Evolutionary conservation across 805 yeast genomes (phyloP).

Genomic region (Wickerhamiella qilinensis): DNA sequence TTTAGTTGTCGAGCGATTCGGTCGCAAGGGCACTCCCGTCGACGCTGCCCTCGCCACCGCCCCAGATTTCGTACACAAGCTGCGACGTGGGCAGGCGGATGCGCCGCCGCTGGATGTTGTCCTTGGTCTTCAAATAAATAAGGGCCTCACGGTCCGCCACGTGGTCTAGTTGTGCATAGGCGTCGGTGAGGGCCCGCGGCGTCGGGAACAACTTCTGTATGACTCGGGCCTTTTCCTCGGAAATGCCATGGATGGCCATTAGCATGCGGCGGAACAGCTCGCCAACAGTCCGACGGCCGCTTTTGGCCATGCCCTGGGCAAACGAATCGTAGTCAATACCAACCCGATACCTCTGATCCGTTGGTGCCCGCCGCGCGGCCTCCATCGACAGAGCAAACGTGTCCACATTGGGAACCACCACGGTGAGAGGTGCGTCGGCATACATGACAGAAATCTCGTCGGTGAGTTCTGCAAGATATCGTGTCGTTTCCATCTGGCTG

Average conservation of each 20-base stretch:
- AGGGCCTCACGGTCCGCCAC: slow-evolving; percentile 9
- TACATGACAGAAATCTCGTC: slow-evolving; percentile 28
- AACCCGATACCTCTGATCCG: slow-evolving; percentile 19
- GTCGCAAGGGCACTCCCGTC: too few relatives aligned
- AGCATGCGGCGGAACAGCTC: slow-evolving; percentile 65
- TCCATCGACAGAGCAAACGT: slow-evolving; percentile 30
- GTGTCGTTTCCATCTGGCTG: slow-evolving; percentile 59
- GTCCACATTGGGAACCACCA: slow-evolving; percentile 38
- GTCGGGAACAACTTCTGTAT: slow-evolving; percentile 62
- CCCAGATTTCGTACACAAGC: background rate
- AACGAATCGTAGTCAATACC: slow-evolving; percentile 33
- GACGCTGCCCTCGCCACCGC: too few relatives aligned
- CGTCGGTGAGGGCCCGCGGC: slow-evolving; percentile 41
- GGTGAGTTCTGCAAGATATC: slow-evolving; percentile 37
- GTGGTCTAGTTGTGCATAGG: slow-evolving; percentile 21
- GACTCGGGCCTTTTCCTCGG: slow-evolving; percentile 68
- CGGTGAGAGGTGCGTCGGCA: slow-evolving; percentile 19
- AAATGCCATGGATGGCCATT: slow-evolving; percentile 64
- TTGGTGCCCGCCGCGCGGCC: slow-evolving; percentile 10
- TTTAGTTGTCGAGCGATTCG: too few relatives aligned
- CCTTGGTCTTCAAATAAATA: background rate
- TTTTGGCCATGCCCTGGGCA: slow-evolving; percentile 53
- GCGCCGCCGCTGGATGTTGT: background rate
- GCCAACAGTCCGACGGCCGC: slow-evolving; percentile 50
- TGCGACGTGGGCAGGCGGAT: background rate